Evolutionary conservation across 768 basidiomycete species (phyloP).

Genomic region (Tylopilus plumbeoviolaceoides): DNA sequence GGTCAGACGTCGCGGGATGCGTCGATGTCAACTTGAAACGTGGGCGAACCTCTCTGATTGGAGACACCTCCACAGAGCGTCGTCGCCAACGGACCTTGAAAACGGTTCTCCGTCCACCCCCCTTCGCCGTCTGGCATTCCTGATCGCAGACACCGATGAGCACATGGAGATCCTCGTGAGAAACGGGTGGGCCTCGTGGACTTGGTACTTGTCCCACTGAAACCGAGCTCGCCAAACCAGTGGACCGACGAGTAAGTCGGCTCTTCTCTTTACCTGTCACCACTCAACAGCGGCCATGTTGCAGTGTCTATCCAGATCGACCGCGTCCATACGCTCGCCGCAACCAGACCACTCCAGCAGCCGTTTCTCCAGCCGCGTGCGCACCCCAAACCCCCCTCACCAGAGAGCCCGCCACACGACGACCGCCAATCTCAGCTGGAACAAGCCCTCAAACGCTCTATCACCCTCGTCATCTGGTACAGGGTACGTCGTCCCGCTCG

Average conservation of each 20-base stretch:
- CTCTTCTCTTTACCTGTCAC: background rate
- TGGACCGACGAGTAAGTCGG: slow-evolving; percentile 9
- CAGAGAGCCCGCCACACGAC: slow-evolving; percentile 11
- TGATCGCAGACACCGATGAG: background rate
- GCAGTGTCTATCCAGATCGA: slow-evolving; percentile 27
- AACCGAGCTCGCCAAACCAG: slow-evolving; percentile 12
- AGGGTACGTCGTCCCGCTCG: slow-evolving; percentile 37
- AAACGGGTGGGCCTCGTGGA: slow-evolving; percentile 17
- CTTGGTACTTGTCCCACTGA: slow-evolving; percentile 14
- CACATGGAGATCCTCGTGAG: slow-evolving; percentile 10
- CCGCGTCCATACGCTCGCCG: slow-evolving; percentile 20
- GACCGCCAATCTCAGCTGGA: slow-evolving; percentile 32
- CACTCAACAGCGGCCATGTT: slow-evolving; percentile 3
- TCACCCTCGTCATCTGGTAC: slow-evolving; percentile 70
- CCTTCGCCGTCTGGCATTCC: background rate
- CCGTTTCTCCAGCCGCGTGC: slow-evolving; percentile 12
- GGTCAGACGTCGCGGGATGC: too few species aligned
- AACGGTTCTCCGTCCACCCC: background rate
- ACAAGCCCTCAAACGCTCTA: slow-evolving; percentile 45
- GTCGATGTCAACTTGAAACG: too few species aligned
- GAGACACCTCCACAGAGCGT: background rate
- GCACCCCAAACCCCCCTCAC: slow-evolving; percentile 11
- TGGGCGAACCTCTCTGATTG: background rate
- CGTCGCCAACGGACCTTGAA: background rate
- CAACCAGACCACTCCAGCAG: slow-evolving; percentile 12